A percentile compares a stretch with the other conserved stretches of the same genome.
These are phyloP conservation scores for Rhodotorula taiwanensis DNA, from an alignment of 768 basidiomycete genomes.

Conservation along the genomic window DNA sequence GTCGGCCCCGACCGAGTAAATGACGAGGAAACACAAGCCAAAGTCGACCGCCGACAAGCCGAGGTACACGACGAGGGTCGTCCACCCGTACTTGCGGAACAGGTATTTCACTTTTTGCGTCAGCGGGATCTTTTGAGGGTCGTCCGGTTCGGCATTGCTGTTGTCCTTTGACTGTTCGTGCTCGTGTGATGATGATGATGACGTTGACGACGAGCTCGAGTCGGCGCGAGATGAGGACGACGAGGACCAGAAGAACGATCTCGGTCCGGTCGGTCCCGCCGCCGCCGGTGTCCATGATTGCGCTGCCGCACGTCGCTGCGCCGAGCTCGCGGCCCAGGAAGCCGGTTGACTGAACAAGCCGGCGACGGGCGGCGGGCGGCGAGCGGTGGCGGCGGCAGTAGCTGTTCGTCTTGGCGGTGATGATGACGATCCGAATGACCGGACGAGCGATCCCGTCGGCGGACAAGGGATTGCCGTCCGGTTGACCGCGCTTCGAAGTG, in stretches of 20 bases:
- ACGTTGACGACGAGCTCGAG: not conserved
- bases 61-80: conserved; percentile 84
- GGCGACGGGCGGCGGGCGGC: not conserved
- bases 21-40: conserved; percentile 68
- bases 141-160: not conserved
- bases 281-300: too few relatives aligned
- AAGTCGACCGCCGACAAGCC: conserved; percentile 72
- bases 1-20: conserved; percentile 84
- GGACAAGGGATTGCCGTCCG: too few relatives aligned
- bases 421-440: too few relatives aligned
- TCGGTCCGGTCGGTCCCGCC: not conserved
- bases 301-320: too few relatives aligned
- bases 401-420: too few relatives aligned
- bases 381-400: not conserved
- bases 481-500: too few relatives aligned
- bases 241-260: not conserved
- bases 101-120: conserved; percentile 29
- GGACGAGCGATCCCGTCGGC: too few relatives aligned
- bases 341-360: too few relatives aligned
- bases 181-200: not conserved
- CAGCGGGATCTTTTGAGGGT: conserved; percentile 9
- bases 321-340: too few relatives aligned
- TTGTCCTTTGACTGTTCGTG: not conserved
- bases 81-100: conserved; percentile 82
- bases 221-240: not conserved